Conservation (phyloP, 1,284 basidiomycete species). For the Cryptococcus sp. region DNA sequence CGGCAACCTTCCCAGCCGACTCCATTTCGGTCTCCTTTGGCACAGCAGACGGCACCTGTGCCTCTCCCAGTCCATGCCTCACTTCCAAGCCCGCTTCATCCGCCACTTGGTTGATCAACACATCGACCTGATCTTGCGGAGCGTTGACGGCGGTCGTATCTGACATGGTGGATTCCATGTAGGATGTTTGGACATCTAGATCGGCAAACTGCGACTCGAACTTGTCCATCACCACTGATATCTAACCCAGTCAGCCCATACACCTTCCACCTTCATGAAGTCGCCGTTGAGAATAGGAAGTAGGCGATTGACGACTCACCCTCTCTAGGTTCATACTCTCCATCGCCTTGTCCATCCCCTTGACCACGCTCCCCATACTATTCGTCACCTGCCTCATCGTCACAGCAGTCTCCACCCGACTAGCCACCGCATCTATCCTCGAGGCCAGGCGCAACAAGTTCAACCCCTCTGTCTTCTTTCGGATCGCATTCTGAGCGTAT, state of each 20-base stretch:
- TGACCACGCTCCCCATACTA: slow-evolving; percentile 93
- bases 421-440: slow-evolving; percentile 93
- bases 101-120: slow-evolving; percentile 85
- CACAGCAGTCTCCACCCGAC: slow-evolving; percentile 96
- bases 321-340: slow-evolving; percentile 97
- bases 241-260: slow-evolving; percentile 55
- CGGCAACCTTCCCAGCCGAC: slow-evolving; percentile 51
- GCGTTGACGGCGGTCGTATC: slow-evolving; percentile 87
- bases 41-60: slow-evolving; percentile 51
- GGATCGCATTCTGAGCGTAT: slow-evolving; percentile 96
- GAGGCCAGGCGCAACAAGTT: slow-evolving; percentile 83
- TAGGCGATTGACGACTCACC: slow-evolving; percentile 51
- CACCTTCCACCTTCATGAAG: neutral
- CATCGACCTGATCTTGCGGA: slow-evolving; percentile 95
- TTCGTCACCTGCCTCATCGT: slow-evolving; percentile 86
- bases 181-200: slow-evolving; percentile 94
- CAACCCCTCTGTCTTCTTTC: slow-evolving; percentile 93
- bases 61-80: slow-evolving; percentile 75
- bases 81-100: slow-evolving; percentile 97
- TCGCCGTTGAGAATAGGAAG: neutral
- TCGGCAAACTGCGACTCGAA: slow-evolving; percentile 96
- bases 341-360: slow-evolving; percentile 99
- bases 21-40: slow-evolving; percentile 40
- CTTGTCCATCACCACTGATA: slow-evolving; percentile 98
- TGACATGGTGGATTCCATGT: slow-evolving; percentile 97